phyloP scores from a whole-genome alignment of 169 alveolate species.

The Eimeria falciformis region DNA sequence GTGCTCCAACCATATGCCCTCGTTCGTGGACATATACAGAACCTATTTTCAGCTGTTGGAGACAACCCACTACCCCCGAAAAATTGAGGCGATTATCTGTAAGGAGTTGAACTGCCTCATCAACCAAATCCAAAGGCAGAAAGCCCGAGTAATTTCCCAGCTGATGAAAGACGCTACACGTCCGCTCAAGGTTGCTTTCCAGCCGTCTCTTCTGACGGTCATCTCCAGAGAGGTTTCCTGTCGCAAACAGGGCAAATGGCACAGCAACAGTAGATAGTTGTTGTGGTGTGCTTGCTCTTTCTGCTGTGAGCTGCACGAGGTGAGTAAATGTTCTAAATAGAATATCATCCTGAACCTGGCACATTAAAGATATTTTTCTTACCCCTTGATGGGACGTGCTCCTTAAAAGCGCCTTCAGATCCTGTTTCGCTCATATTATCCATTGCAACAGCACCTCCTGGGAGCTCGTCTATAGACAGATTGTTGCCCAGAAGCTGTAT shows the following conservation, averaged over 20 bases:
- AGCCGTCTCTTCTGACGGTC: slow-evolving; percentile 35
- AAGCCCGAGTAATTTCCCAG: slow-evolving; percentile 81
- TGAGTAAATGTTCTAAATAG: no score
- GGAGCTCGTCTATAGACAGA: slow-evolving; percentile 66
- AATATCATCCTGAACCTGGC: background rate
- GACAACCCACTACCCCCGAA: slow-evolving; percentile 81
- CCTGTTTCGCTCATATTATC: background rate
- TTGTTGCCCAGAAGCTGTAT: slow-evolving; percentile 74
- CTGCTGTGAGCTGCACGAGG: no score
- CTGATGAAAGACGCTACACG: slow-evolving; percentile 78
- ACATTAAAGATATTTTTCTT: background rate
- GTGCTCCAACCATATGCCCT: slow-evolving; percentile 42
- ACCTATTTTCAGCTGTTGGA: slow-evolving; percentile 74
- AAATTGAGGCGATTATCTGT: slow-evolving; percentile 82
- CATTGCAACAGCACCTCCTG: slow-evolving; percentile 75
- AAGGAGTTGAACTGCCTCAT: slow-evolving; percentile 80
- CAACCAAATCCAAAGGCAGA: slow-evolving; percentile 82
- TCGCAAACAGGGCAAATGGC: background rate
- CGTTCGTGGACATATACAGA: slow-evolving; percentile 58
- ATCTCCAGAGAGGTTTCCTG: background rate
- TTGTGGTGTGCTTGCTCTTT: background rate
- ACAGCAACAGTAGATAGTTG: background rate
- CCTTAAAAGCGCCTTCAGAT: background rate
- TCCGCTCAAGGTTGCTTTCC: slow-evolving; percentile 73
- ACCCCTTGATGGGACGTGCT: background rate